A percentile compares a stretch with the other conserved stretches of the same genome.
Evolutionary conservation across 495 filamentous ascomycete genomes (phyloP).

Genomic region (Hypoxylon perforatum): DNA sequence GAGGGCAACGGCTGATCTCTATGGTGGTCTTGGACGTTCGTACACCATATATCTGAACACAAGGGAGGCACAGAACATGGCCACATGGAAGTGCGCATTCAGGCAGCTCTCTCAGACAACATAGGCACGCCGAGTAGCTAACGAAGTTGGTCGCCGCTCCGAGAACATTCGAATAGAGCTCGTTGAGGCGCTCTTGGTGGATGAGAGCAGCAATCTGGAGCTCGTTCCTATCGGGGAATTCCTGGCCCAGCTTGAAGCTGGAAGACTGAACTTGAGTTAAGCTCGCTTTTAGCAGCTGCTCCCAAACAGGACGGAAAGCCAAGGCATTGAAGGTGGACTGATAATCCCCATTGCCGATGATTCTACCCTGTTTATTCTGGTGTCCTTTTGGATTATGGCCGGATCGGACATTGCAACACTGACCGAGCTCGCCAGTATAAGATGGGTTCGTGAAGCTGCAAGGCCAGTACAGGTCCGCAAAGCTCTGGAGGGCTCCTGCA

Average conservation of each 20-base stretch:
- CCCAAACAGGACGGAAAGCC: slow-evolving; percentile 47
- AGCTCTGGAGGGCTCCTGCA: slow-evolving; percentile 60
- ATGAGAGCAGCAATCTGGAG: slow-evolving; percentile 39
- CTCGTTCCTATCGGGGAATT: slow-evolving; percentile 42
- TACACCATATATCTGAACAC: slow-evolving; percentile 47
- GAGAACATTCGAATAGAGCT: slow-evolving; percentile 42
- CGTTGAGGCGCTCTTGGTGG: slow-evolving; percentile 44
- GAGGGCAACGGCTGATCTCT: slow-evolving; percentile 48
- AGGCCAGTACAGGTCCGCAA: slow-evolving; percentile 60
- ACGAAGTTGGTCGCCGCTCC: slow-evolving; percentile 39
- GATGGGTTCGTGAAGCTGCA: slow-evolving; percentile 54
- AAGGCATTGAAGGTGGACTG: slow-evolving; percentile 55
- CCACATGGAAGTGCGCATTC: slow-evolving; percentile 67
- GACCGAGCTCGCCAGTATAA: slow-evolving; percentile 40
- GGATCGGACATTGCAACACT: slow-evolving; percentile 57
- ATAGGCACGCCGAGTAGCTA: slow-evolving; percentile 62
- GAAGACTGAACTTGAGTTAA: slow-evolving; percentile 40
- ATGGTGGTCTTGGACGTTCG: slow-evolving; percentile 45
- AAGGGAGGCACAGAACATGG: slow-evolving; percentile 66
- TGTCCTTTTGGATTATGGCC: slow-evolving; percentile 63
- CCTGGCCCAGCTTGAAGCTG: slow-evolving; percentile 40
- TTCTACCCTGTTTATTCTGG: slow-evolving; percentile 58
- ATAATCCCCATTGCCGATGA: slow-evolving; percentile 59
- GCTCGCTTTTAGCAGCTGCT: slow-evolving; percentile 42
- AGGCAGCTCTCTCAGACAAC: slow-evolving; percentile 62